Conservation (phyloP, 1,284 basidiomycete genomes). For the Chondrostereum purpureum region DNA sequence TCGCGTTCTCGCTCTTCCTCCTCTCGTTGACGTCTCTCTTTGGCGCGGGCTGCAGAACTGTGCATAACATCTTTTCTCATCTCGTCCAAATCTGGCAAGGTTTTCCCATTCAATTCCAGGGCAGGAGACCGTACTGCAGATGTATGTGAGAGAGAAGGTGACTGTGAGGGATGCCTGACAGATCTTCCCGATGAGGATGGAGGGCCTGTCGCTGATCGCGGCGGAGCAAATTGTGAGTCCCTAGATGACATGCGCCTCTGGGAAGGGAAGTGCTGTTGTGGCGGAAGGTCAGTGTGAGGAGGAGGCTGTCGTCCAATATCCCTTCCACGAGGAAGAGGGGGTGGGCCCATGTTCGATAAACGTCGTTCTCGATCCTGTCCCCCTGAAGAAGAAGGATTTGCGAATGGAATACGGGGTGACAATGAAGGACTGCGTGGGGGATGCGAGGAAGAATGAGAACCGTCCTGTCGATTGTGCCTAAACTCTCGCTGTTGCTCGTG, state of each 20-base stretch:
- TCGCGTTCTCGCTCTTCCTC: slow-evolving; percentile 82
- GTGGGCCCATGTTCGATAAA: slow-evolving; percentile 38
- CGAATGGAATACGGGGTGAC: background rate
- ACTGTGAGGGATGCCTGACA: slow-evolving; percentile 32
- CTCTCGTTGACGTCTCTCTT: slow-evolving; percentile 72
- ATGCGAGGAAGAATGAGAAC: background rate
- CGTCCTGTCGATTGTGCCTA: slow-evolving; percentile 10
- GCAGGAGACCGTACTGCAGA: slow-evolving; percentile 18
- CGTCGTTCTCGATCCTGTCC: slow-evolving; percentile 28
- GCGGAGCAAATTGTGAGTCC: slow-evolving; percentile 26
- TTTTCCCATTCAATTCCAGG: slow-evolving; percentile 26
- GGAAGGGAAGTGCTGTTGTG: slow-evolving; percentile 16
- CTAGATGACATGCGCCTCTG: slow-evolving; percentile 29
- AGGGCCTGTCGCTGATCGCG: slow-evolving; percentile 18
- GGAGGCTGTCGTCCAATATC: slow-evolving; percentile 38
- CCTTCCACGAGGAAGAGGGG: slow-evolving; percentile 38
- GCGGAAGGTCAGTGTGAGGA: slow-evolving; percentile 31
- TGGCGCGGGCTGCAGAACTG: slow-evolving; percentile 81
- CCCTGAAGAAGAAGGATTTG: background rate
- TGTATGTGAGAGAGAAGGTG: slow-evolving; percentile 34
- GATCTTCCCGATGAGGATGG: slow-evolving; percentile 22
- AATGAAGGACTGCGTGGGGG: slow-evolving; percentile 16
- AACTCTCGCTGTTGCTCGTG: slow-evolving; percentile 22
- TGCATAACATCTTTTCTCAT: slow-evolving; percentile 84
- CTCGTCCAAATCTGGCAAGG: slow-evolving; percentile 59